Percentiles rank a stretch among this genome's conserved stretches.
phyloP scores from a whole-genome alignment of 2,329 filamentous ascomycete genomes.

The Cytospora mali region DNA sequence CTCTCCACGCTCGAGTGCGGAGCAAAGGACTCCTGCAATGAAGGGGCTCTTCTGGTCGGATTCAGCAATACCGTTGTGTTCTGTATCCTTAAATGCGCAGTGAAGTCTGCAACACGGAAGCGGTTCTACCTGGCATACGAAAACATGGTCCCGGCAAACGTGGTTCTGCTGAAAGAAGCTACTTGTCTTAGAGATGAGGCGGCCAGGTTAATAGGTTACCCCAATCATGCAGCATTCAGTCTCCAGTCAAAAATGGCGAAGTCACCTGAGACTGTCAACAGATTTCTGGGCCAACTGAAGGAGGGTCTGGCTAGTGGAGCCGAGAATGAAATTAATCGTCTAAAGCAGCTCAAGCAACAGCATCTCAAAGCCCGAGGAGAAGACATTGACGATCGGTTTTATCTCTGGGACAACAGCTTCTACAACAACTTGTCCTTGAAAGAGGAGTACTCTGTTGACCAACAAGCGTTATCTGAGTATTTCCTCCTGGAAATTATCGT shows the following conservation, averaged over 20 bases:
- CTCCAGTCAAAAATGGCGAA: constrained; percentile 65
- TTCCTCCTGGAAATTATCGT: constrained; percentile 19
- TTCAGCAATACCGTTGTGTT: background rate
- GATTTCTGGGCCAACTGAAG: background rate
- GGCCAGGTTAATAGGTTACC: constrained; percentile 58
- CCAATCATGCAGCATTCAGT: constrained; percentile 57
- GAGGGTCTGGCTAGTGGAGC: background rate
- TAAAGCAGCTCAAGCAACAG: constrained; percentile 53
- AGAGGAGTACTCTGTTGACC: background rate
- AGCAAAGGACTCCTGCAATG: background rate
- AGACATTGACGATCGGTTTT: constrained; percentile 48
- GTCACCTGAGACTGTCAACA: constrained; percentile 52
- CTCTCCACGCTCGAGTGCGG: background rate
- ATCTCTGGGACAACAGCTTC: constrained; percentile 58
- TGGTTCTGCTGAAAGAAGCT: constrained; percentile 54
- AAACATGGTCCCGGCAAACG: constrained; percentile 26
- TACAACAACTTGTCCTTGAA: constrained; percentile 51
- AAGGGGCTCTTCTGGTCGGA: constrained; percentile 9
- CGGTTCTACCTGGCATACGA: constrained; percentile 14
- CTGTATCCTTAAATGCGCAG: constrained; percentile 9
- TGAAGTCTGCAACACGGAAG: constrained; percentile 14
- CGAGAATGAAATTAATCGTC: constrained; percentile 47
- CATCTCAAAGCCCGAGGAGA: constrained; percentile 36
- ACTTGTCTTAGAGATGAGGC: constrained; percentile 59
- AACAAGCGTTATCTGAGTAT: constrained; percentile 10